Evolutionary conservation across 2,329 filamentous ascomycete genomes (phyloP).

Genomic region (Penicillium digitatum): DNA sequence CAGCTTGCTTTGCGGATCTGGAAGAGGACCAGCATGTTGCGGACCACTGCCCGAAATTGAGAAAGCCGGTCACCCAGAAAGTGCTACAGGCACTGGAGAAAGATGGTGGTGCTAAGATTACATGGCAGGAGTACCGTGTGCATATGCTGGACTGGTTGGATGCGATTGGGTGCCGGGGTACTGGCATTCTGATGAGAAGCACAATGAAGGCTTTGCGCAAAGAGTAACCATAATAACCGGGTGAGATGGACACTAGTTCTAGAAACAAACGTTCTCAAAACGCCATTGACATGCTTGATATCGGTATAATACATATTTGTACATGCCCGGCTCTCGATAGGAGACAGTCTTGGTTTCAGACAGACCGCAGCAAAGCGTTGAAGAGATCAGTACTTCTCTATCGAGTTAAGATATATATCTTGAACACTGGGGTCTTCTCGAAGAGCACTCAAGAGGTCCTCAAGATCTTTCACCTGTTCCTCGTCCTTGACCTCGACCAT

Average conservation of each 20-base stretch:
- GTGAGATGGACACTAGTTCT: neutral
- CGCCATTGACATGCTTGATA: constrained; percentile 15
- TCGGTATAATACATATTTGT: constrained; percentile 14
- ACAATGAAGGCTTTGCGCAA: constrained; percentile 73
- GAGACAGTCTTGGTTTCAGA: neutral
- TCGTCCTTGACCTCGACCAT: constrained; percentile 60
- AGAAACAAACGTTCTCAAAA: neutral
- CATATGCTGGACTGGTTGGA: constrained; percentile 68
- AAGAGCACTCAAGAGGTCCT: constrained; percentile 51
- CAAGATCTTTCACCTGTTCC: constrained; percentile 55
- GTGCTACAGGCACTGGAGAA: constrained; percentile 61
- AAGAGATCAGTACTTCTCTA: constrained; percentile 22
- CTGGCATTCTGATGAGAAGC: constrained; percentile 70
- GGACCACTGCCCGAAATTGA: constrained; percentile 25
- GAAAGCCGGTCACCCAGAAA: constrained; percentile 62
- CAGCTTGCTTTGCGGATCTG: constrained; percentile 46
- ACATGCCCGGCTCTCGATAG: neutral
- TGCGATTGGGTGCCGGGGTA: constrained; percentile 59
- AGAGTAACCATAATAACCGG: constrained; percentile 18
- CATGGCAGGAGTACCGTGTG: constrained; percentile 71
- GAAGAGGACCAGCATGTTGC: constrained; percentile 43
- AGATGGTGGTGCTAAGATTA: constrained; percentile 62
- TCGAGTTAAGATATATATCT: constrained; percentile 69
- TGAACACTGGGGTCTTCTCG: constrained; percentile 70
- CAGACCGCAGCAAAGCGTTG: neutral